Conservation (phyloP, 768 basidiomycete genomes). For the Panaeolus cyanescens region DNA sequence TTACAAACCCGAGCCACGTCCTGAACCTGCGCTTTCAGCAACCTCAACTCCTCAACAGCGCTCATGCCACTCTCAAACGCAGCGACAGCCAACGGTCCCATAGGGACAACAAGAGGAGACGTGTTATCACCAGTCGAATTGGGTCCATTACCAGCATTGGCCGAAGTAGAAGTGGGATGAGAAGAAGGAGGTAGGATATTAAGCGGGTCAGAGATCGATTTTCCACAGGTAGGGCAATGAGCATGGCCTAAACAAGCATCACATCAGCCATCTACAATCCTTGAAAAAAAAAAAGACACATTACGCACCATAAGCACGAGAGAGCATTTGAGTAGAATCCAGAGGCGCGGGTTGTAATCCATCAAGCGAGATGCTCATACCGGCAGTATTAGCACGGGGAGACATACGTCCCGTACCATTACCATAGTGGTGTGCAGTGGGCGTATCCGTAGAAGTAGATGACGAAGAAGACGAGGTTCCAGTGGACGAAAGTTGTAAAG, state of each 20-base stretch:
- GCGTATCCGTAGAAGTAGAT: neutral
- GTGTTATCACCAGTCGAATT: neutral
- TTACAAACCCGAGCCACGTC: constrained; percentile 81
- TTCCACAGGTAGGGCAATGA: constrained; percentile 59
- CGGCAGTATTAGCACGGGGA: constrained; percentile 15
- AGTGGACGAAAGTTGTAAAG: neutral
- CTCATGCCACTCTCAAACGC: constrained; percentile 68
- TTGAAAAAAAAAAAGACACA: constrained; percentile 1
- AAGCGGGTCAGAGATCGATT: constrained; percentile 44
- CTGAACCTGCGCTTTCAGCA: constrained; percentile 85
- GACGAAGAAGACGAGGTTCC: neutral
- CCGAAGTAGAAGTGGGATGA: constrained; percentile 42
- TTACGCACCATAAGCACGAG: constrained; percentile 26
- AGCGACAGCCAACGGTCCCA: constrained; percentile 59
- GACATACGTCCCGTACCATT: neutral
- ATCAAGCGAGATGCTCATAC: constrained; percentile 52
- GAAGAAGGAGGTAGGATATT: constrained; percentile 32
- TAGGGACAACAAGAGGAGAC: constrained; percentile 47
- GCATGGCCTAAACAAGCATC: constrained; percentile 33
- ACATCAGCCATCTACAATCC: no score
- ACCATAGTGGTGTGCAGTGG: neutral
- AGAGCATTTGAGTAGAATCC: constrained; percentile 34
- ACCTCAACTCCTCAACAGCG: constrained; percentile 74
- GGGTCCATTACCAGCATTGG: constrained; percentile 40
- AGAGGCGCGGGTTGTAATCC: constrained; percentile 39